These are phyloP conservation scores for Phytopythium litorale DNA, from an alignment of 352 stramenopile genomes.

Conservation along the genomic window DNA sequence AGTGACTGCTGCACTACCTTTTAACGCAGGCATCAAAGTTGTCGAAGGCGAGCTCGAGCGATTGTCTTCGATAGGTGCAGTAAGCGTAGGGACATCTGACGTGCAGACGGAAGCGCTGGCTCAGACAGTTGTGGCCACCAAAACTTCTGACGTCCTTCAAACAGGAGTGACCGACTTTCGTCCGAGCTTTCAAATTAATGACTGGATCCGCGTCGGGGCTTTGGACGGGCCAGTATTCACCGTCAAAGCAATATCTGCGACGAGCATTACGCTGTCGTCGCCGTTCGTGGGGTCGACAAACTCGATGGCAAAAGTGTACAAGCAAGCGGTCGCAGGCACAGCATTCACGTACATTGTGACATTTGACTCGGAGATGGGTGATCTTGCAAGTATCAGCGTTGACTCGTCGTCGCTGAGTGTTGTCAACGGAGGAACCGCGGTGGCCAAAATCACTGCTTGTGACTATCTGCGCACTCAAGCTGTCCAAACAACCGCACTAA, in stretches of 20 bases:
- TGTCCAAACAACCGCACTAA: conserved; percentile 43
- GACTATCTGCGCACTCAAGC: conserved; percentile 81
- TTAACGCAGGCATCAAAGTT: conserved; percentile 75
- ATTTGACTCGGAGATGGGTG: conserved; percentile 75
- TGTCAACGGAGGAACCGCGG: conserved; percentile 13
- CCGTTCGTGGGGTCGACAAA: conserved; percentile 72
- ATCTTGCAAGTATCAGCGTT: conserved; percentile 46
- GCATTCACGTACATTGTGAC: conserved; percentile 70
- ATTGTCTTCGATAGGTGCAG: conserved; percentile 73
- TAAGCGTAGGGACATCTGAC: conserved; percentile 89
- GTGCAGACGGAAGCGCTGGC: conserved; percentile 56
- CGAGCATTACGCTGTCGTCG: conserved; percentile 83
- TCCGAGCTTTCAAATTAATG: conserved; percentile 61
- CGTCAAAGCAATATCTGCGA: conserved; percentile 54
- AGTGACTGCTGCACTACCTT: conserved; percentile 46
- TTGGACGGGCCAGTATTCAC: conserved; percentile 83
- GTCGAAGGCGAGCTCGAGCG: conserved; percentile 80
- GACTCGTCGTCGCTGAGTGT: conserved; percentile 50
- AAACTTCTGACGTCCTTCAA: conserved; percentile 70
- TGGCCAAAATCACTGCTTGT: conserved; percentile 71
- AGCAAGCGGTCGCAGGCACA: conserved; percentile 46
- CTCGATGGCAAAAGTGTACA: conserved; percentile 69
- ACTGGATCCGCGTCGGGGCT: conserved; percentile 92
- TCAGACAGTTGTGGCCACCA: conserved; percentile 65
- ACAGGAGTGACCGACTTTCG: conserved; percentile 53